Evolutionary conservation across 2,329 filamentous ascomycete species (phyloP).

Genomic region (Pseudovirgaria hyperparasitica): DNA sequence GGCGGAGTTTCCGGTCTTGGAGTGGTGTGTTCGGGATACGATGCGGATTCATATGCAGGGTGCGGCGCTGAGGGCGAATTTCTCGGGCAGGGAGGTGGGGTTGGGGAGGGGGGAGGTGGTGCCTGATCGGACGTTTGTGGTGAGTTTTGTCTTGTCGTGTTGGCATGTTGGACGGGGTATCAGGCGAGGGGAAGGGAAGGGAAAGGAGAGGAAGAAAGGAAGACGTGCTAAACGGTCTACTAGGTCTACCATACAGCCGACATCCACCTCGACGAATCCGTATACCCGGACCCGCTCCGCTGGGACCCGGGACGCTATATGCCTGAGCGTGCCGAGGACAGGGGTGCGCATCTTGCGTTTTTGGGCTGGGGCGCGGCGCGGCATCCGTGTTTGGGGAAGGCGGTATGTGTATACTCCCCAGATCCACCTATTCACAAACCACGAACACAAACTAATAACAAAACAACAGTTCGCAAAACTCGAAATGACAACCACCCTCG

Average conservation of each 20-base stretch:
- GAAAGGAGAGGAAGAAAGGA: neutral
- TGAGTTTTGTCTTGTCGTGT: neutral
- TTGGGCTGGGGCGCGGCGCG: constrained; percentile 26
- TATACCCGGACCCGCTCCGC: constrained; percentile 35
- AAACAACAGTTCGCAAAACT: constrained; percentile 37
- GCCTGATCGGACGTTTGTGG: neutral
- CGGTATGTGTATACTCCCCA: constrained; percentile 3
- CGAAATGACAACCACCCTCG: constrained; percentile 37
- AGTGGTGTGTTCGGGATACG: constrained; percentile 39
- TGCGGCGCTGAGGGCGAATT: constrained; percentile 40
- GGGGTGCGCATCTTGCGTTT: constrained; percentile 22
- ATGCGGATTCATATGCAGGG: constrained; percentile 40
- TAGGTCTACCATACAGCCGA: constrained; percentile 34
- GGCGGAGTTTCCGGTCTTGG: constrained; percentile 38
- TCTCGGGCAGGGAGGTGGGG: constrained; percentile 30
- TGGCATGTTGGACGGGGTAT: too few relatives aligned
- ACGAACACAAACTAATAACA: constrained; percentile 6
- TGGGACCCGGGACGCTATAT: constrained; percentile 41
- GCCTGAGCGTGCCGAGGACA: constrained; percentile 35
- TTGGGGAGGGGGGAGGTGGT: constrained; percentile 21
- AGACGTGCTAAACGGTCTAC: neutral
- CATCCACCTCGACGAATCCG: constrained; percentile 32
- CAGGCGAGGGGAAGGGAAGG: too few relatives aligned
- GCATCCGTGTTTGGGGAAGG: constrained; percentile 31
- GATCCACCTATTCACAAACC: neutral